A percentile compares a stretch with the other conserved stretches of the same genome.
Conservation (phyloP, 2,329 filamentous ascomycete species). For the Cladorrhinum sp. region DNA sequence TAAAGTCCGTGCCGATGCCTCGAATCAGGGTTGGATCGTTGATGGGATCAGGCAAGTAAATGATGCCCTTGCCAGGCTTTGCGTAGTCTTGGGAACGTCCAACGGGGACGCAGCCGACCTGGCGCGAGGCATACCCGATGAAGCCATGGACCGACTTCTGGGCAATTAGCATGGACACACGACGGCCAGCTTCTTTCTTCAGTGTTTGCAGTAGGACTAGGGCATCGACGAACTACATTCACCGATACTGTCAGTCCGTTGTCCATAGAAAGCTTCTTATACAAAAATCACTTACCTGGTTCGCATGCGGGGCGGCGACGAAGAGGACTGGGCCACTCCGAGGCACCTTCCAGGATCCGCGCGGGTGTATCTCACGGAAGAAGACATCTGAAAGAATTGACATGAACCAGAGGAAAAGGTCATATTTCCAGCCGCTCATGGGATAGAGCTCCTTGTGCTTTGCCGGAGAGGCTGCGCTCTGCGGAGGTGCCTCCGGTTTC, state of each 20-base stretch:
- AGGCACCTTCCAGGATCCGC: slow-evolving; percentile 93
- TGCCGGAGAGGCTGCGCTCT: slow-evolving; percentile 28
- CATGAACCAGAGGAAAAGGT: slow-evolving; percentile 73
- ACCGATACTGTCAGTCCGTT: slow-evolving; percentile 14
- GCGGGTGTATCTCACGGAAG: slow-evolving; percentile 94
- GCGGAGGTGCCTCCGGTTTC: slow-evolving; percentile 21
- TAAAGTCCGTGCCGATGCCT: slow-evolving; percentile 78
- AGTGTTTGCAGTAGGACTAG: slow-evolving; percentile 90
- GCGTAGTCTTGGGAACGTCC: slow-evolving; percentile 86
- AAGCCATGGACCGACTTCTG: slow-evolving; percentile 95
- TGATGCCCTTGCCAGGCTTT: slow-evolving; percentile 71
- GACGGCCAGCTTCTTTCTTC: slow-evolving; percentile 79
- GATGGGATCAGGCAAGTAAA: slow-evolving; percentile 87
- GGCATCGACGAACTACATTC: slow-evolving; percentile 84
- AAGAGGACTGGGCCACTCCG: slow-evolving; percentile 86
- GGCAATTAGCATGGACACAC: slow-evolving; percentile 88
- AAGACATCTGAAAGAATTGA: slow-evolving; percentile 90
- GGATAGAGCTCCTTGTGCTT: slow-evolving; percentile 57
- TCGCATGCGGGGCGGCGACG: slow-evolving; percentile 94
- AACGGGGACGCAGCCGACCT: slow-evolving; percentile 89
- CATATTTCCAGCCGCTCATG: slow-evolving; percentile 73
- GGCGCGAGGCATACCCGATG: slow-evolving; percentile 80
- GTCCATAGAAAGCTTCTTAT: neutral
- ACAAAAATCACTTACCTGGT: slow-evolving; percentile 62
- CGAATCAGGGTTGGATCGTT: slow-evolving; percentile 79